phyloP scores from a whole-genome alignment of 805 yeast genomes.

The Candida nonsorbophila region DNA sequence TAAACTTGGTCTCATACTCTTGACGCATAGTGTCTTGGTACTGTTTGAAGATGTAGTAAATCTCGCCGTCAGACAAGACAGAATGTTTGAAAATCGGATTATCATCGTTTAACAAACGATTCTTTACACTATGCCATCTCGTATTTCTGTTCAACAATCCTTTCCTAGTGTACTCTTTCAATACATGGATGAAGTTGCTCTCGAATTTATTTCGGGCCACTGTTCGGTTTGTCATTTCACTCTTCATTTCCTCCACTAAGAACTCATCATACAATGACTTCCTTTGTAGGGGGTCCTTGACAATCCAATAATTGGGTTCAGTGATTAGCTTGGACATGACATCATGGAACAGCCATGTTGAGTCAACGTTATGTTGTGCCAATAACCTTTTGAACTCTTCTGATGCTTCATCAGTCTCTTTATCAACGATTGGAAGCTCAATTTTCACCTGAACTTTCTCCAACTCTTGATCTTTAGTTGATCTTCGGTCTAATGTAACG shows the following conservation, averaged over 20 bases:
- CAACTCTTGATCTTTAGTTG: constrained; percentile 1
- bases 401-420: constrained; percentile 28
- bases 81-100: constrained; percentile 61
- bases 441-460: too few species aligned
- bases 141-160: constrained; percentile 49
- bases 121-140: constrained; percentile 57
- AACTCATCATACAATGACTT: constrained; percentile 62
- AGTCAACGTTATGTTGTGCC: constrained; percentile 51
- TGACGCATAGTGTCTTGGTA: constrained; percentile 38
- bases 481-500: constrained; percentile 3
- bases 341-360: constrained; percentile 68
- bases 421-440: constrained; percentile 1
- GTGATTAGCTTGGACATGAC: constrained; percentile 55
- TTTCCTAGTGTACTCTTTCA: constrained; percentile 26
- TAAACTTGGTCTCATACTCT: constrained; percentile 17
- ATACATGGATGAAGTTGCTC: constrained; percentile 44
- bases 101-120: constrained; percentile 48
- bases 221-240: constrained; percentile 49
- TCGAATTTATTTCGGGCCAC: constrained; percentile 52
- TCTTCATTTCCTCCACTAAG: constrained; percentile 35
- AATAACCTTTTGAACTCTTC: constrained; percentile 49
- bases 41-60: constrained; percentile 48
- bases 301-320: constrained; percentile 64
- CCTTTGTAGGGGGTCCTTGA: constrained; percentile 57
- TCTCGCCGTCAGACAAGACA: constrained; percentile 52